Conservation (phyloP, 2,329 filamentous ascomycete species). For the Fusarium transvaalense region DNA sequence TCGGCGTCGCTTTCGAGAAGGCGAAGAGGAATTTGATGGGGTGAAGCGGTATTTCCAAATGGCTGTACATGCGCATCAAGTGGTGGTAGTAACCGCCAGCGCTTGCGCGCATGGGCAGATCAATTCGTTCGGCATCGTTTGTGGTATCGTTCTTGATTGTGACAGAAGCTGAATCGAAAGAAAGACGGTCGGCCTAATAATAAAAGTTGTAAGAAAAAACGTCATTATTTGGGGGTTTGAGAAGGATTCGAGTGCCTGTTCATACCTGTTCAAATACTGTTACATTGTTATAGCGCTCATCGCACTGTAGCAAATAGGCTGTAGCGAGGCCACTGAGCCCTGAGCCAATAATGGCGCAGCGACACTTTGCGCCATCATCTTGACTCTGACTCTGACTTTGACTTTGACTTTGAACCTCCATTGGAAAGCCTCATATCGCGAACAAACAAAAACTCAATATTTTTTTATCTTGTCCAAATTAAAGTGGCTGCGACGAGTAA, state of each 20-base stretch:
- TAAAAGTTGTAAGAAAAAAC: neutral
- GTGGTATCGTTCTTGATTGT: slow-evolving; percentile 51
- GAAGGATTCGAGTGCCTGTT: slow-evolving; percentile 4
- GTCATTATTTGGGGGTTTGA: neutral
- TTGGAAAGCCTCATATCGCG: neutral
- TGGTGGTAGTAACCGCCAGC: slow-evolving; percentile 65
- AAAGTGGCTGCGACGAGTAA: neutral
- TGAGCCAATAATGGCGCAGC: slow-evolving; percentile 54
- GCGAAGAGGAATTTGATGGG: slow-evolving; percentile 66
- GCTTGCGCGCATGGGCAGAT: slow-evolving; percentile 56
- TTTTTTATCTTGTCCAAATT: neutral
- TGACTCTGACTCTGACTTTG: neutral
- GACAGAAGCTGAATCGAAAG: slow-evolving; percentile 57
- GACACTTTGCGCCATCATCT: neutral
- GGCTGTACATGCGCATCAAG: slow-evolving; percentile 67
- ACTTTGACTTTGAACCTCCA: neutral
- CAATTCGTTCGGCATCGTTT: slow-evolving; percentile 52
- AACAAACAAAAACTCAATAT: neutral
- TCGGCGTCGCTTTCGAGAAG: slow-evolving; percentile 56
- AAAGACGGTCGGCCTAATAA: slow-evolving; percentile 50
- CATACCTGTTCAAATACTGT: slow-evolving; percentile 56
- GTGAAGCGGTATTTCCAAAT: slow-evolving; percentile 64
- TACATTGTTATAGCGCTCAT: slow-evolving; percentile 51
- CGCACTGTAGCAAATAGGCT: slow-evolving; percentile 53
- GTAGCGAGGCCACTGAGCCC: slow-evolving; percentile 56